phyloP scores from a whole-genome alignment of 306 rosid species.

The Sindora glabra region DNA sequence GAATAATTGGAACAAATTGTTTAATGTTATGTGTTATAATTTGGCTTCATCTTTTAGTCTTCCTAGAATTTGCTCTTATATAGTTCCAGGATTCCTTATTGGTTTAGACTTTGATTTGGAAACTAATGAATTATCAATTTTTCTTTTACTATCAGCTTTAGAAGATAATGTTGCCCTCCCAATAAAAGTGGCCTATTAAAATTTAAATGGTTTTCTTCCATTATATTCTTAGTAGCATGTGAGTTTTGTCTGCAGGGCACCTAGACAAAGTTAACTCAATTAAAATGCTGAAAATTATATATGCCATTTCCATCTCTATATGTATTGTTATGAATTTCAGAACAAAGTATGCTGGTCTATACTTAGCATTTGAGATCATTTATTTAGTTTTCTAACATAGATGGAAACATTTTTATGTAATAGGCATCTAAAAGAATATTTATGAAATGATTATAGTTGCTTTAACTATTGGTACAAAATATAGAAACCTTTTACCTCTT shows the following conservation, averaged over 20 bases:
- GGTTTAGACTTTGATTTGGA: slow-evolving; percentile 94
- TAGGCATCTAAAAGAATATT: not conserved
- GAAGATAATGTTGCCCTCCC: no score
- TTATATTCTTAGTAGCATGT: slow-evolving; percentile 30
- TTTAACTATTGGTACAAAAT: not conserved
- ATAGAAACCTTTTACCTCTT: not conserved
- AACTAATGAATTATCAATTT: slow-evolving; percentile 33
- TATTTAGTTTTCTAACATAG: slow-evolving; percentile 1
- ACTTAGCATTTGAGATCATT: not conserved
- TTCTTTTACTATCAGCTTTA: slow-evolving; percentile 35
- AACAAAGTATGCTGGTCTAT: not conserved
- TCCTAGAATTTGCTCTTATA: slow-evolving; percentile 78
- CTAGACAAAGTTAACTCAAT: slow-evolving; percentile 69
- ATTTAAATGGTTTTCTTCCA: no score
- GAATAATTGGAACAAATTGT: slow-evolving; percentile 33
- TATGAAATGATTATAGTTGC: not conserved
- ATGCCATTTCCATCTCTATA: not conserved
- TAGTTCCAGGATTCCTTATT: slow-evolving; percentile 61
- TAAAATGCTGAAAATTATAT: not conserved
- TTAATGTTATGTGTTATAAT: slow-evolving; percentile 8
- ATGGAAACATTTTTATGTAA: no score
- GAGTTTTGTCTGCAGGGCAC: slow-evolving; percentile 63
- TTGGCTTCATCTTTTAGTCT: slow-evolving; percentile 63
- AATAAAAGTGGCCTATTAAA: no score
- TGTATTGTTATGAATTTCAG: no score